Evolutionary conservation across 768 basidiomycete species (phyloP).

Genomic region (Phylloporus arenicola): DNA sequence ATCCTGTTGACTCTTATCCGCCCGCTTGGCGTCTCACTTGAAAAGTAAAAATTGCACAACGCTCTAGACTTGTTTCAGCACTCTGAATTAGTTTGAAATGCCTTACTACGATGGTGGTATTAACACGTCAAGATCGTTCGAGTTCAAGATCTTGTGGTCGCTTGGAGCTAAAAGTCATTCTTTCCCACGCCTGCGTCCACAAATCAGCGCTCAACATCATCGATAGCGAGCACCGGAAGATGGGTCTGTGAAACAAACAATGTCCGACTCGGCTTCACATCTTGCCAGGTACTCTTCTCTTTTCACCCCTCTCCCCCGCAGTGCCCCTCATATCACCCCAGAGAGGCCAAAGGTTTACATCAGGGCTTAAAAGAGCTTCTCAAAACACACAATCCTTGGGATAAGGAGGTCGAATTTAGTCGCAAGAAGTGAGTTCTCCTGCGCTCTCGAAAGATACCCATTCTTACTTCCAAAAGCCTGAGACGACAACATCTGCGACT

Average conservation of each 20-base stretch:
- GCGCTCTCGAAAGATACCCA: constrained; percentile 2
- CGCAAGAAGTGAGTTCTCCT: constrained; percentile 66
- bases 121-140: too few species aligned
- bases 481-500: constrained; percentile 66
- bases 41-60: background rate
- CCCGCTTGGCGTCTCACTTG: background rate
- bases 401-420: constrained; percentile 80
- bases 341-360: constrained; percentile 75
- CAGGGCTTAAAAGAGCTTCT: constrained; percentile 72
- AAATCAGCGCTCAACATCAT: constrained; percentile 4
- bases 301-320: constrained; percentile 1
- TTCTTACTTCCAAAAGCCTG: constrained; percentile 41
- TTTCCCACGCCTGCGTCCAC: constrained; percentile 23
- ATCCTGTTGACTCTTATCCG: too few species aligned
- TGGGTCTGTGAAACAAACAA: constrained; percentile 26
- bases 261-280: constrained; percentile 38
- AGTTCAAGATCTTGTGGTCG: background rate
- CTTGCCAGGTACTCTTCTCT: constrained; percentile 30
- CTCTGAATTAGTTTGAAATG: background rate
- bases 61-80: background rate
- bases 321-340: constrained; percentile 27
- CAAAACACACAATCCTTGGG: constrained; percentile 72
- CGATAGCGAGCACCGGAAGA: constrained; percentile 18
- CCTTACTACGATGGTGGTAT: background rate
- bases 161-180: background rate